These are phyloP conservation scores for Fragilariopsis cylindrus DNA, from an alignment of 108 stramenopile species.

Conservation along the genomic window DNA sequence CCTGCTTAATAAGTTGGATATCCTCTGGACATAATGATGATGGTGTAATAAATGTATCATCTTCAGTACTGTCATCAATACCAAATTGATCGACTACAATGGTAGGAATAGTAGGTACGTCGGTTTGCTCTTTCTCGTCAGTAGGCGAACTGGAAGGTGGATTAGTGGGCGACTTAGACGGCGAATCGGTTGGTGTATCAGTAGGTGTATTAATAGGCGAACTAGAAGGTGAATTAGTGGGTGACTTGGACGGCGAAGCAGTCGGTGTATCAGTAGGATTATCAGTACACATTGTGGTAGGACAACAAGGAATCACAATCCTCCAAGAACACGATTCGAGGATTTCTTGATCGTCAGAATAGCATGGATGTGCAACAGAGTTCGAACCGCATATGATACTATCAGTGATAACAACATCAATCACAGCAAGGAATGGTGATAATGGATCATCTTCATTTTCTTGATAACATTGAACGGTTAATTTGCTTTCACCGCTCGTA, in stretches of 20 bases:
- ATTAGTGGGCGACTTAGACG: background rate
- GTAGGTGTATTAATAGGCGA: background rate
- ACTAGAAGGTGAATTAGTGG: background rate
- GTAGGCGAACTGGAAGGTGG: background rate
- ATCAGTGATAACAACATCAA: slow-evolving; percentile 5
- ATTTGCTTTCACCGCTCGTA: too few species aligned
- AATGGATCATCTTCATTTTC: background rate
- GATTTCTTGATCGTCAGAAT: background rate
- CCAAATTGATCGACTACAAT: too few species aligned
- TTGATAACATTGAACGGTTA: background rate
- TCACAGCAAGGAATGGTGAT: background rate
- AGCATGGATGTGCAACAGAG: background rate
- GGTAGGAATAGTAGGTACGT: too few species aligned
- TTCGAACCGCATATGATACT: background rate
- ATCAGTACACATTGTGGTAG: background rate
- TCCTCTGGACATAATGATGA: background rate
- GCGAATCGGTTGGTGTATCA: background rate
- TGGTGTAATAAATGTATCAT: too few species aligned
- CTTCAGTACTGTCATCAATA: too few species aligned
- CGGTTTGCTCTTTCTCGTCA: too few species aligned
- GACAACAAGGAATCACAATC: background rate
- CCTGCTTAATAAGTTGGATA: background rate
- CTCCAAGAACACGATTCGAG: slow-evolving; percentile 2
- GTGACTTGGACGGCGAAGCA: background rate
- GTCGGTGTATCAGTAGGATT: background rate